A percentile compares a stretch with the other conserved stretches of the same genome.
These are phyloP conservation scores for Boletus rubescentipes DNA, from an alignment of 768 basidiomycete genomes.

Conservation along the genomic window DNA sequence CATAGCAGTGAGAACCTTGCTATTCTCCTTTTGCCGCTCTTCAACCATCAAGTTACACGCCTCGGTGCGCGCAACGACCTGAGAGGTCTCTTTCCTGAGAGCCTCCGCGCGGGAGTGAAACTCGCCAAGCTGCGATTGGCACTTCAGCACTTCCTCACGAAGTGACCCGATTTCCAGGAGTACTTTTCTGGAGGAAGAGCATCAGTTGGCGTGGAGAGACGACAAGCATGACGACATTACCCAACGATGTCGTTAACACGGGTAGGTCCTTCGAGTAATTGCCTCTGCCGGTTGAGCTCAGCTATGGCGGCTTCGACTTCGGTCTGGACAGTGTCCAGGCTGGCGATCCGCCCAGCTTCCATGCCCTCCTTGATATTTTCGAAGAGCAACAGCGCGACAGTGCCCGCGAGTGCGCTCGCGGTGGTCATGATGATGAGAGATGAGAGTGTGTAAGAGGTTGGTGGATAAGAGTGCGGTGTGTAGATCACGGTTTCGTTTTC, in stretches of 20 bases:
- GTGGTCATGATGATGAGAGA: constrained; percentile 8
- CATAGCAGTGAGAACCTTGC: neutral
- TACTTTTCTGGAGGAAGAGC: constrained; percentile 3
- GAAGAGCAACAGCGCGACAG: constrained; percentile 10
- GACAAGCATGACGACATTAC: neutral
- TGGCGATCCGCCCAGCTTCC: constrained; percentile 9
- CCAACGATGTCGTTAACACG: constrained; percentile 1
- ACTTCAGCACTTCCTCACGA: constrained; percentile 4
- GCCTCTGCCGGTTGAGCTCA: constrained; percentile 1
- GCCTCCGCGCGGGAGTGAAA: neutral
- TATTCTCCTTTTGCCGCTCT: constrained; percentile 9
- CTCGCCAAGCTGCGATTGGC: constrained; percentile 9
- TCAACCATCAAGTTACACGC: neutral
- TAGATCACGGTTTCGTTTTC: neutral
- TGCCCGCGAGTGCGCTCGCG: neutral
- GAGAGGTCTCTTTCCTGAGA: constrained; percentile 9
- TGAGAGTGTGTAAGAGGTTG: neutral
- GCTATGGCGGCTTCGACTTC: constrained; percentile 14
- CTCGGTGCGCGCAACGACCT: constrained; percentile 2
- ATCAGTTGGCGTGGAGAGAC: neutral
- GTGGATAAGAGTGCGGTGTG: neutral
- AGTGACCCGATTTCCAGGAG: constrained; percentile 8
- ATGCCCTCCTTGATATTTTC: constrained; percentile 10
- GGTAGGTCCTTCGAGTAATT: neutral
- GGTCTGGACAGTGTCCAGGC: neutral